Conservation (phyloP, 1,139 yeast genomes). For the Hyphopichia khmerensis region DNA sequence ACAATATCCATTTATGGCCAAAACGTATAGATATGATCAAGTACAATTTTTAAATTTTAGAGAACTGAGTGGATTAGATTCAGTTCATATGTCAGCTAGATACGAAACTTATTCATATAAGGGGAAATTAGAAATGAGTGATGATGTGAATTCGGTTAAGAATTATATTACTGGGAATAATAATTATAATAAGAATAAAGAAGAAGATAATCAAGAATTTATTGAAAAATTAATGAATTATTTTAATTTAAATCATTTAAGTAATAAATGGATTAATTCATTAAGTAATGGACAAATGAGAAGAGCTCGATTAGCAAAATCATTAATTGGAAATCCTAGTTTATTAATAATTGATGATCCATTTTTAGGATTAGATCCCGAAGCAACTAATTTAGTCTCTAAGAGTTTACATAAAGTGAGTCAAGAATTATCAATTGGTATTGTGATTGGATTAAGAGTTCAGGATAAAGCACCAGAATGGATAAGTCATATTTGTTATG, state of each 20-base stretch:
- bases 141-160: constrained; percentile 69
- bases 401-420: constrained; percentile 30
- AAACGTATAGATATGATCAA: constrained; percentile 21
- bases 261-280: constrained; percentile 78
- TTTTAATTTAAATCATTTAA: constrained; percentile 56
- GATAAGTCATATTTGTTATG: constrained; percentile 71
- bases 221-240: constrained; percentile 45
- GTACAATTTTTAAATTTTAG: constrained; percentile 58
- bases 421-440: constrained; percentile 23
- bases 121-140: constrained; percentile 55
- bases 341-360: constrained; percentile 84
- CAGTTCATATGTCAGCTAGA: constrained; percentile 82
- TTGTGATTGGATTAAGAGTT: constrained; percentile 71
- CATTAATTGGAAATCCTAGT: constrained; percentile 63
- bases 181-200: constrained; percentile 40
- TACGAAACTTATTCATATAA: constrained; percentile 73
- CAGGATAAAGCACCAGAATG: constrained; percentile 79
- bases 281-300: constrained; percentile 92
- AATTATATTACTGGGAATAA: constrained; percentile 56
- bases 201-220: constrained; percentile 18
- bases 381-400: constrained; percentile 62
- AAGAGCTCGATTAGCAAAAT: constrained; percentile 80
- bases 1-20: constrained; percentile 50
- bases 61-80: constrained; percentile 52
- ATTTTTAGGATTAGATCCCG: constrained; percentile 84